Evolutionary conservation across 768 basidiomycete species (phyloP).

Genomic region (Tricholoma terreum): DNA sequence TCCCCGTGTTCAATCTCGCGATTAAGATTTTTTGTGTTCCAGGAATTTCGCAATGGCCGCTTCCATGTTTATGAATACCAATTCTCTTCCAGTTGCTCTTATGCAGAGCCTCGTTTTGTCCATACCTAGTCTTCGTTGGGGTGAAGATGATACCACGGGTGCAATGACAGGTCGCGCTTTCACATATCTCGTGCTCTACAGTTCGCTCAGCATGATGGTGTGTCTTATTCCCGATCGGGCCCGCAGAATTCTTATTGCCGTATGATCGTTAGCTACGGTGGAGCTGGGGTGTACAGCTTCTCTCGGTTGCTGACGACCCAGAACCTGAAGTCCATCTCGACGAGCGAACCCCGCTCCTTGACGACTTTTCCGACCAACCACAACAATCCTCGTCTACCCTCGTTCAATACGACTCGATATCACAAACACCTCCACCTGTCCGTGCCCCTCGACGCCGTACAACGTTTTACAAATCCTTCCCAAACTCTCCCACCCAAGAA

Average conservation of each 20-base stretch:
- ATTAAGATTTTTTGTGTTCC: background rate
- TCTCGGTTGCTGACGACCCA: constrained; percentile 13
- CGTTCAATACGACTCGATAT: background rate
- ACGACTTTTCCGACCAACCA: constrained; percentile 1
- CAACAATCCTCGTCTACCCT: background rate
- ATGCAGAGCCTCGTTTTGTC: constrained; percentile 88
- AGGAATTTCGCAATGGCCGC: constrained; percentile 81
- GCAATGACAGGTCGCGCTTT: constrained; percentile 91
- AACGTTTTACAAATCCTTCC: constrained; percentile 19
- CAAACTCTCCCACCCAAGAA: constrained; percentile 15
- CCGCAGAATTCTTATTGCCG: background rate
- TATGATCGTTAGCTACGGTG: constrained; percentile 65
- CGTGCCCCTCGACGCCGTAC: constrained; percentile 11
- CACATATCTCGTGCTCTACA: constrained; percentile 88
- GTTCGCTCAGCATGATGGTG: constrained; percentile 94
- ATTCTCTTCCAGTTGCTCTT: constrained; percentile 91
- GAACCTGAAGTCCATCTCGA: background rate
- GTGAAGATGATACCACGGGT: constrained; percentile 71
- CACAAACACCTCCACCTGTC: background rate
- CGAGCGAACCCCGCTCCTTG: constrained; percentile 7
- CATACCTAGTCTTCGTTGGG: constrained; percentile 83
- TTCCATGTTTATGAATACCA: constrained; percentile 91
- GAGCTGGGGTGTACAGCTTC: constrained; percentile 47
- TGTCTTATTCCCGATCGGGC: background rate
- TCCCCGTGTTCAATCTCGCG: background rate